phyloP scores from a whole-genome alignment of 257 asterid species.

The Nemophila menziesii region DNA sequence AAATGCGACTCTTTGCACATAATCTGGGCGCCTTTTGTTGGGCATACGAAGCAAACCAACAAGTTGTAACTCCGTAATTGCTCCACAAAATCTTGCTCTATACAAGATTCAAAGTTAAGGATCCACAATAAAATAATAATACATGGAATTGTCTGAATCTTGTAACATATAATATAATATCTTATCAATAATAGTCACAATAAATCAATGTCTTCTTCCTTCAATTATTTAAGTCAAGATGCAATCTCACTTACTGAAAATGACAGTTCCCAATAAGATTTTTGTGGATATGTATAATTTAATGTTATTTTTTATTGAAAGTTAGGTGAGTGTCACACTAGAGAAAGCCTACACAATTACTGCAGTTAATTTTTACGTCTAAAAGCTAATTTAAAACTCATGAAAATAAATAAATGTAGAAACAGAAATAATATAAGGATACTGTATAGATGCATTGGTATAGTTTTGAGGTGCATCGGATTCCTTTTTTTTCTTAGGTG shows the following conservation, averaged over 20 bases:
- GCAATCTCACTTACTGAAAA: too few species aligned
- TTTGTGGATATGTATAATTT: too few species aligned
- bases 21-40: conserved; percentile 90
- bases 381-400: not conserved
- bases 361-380: not conserved
- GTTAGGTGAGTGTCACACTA: too few species aligned
- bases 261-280: too few species aligned
- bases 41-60: conserved; percentile 89
- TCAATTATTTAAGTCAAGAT: not conserved
- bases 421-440: conserved; percentile 33
- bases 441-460: conserved; percentile 69
- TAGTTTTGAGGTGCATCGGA: conserved; percentile 19
- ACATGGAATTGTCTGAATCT: not conserved
- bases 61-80: conserved; percentile 75
- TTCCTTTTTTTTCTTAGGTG: conserved; percentile 60
- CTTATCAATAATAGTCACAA: not conserved
- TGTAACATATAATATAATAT: too few species aligned
- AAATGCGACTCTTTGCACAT: conserved; percentile 81
- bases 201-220: not conserved
- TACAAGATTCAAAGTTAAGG: conserved; percentile 36
- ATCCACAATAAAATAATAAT: conserved; percentile 11
- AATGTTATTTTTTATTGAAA: too few species aligned
- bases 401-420: not conserved
- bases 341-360: not conserved
- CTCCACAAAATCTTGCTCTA: conserved; percentile 94